Base-by-base conservation (phyloP, 352 stramenopile genomes). In the Phytophthora fragariaefolia region DNA sequence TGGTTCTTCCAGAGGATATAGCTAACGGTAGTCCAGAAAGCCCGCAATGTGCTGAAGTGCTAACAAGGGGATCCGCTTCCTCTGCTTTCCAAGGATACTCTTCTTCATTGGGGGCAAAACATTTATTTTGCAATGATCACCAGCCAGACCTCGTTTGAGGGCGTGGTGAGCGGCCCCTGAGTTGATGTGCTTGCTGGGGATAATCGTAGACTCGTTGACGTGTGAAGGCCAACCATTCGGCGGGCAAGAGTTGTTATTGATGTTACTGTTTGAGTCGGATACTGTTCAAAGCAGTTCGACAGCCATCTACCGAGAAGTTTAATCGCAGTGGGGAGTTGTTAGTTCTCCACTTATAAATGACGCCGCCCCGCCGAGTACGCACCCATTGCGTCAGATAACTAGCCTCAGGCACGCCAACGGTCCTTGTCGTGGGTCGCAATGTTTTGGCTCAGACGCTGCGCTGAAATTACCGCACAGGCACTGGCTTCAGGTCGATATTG, bases 221-320 rank as follows among this genome's bases (percentile, higher is more conserved):
- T 22, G 24, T 51, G 3, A 10, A 7, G 18, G 1, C 26, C 27
- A 1, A 54, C 12, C 58, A 66, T 66, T 22, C 40, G 22, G 1
- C 17, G 38, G 0, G 58, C 28, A 8, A 66, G 58, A 4, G 48
- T 49, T 2, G 17, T 43, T 0, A 49, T 66, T 9, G 49, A 59
- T 6, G 0, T 61, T 15, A 42, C 59, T 0, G 59, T 4, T 45
- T 67, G 50, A 5, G 17, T 55, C 12, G 59, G 59, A 6, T 66
- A 66, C 6, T 66, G 20, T n/a, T 66, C 26, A 13, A 48, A 66
- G 17, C 40, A 54, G 49, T 66, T 67, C 2, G 49, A 67, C 1
- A 56, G 2, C 28, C 59, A 67, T 10, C 42, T 15, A 1, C 59
- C 59, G 1, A 61, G 17, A 0, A 57, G 10, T 34, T 61, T 67